Percentiles rank a stretch among this genome's conserved stretches.
phyloP scores from a whole-genome alignment of 805 yeast genomes.

The Yarrowia osloensis region DNA sequence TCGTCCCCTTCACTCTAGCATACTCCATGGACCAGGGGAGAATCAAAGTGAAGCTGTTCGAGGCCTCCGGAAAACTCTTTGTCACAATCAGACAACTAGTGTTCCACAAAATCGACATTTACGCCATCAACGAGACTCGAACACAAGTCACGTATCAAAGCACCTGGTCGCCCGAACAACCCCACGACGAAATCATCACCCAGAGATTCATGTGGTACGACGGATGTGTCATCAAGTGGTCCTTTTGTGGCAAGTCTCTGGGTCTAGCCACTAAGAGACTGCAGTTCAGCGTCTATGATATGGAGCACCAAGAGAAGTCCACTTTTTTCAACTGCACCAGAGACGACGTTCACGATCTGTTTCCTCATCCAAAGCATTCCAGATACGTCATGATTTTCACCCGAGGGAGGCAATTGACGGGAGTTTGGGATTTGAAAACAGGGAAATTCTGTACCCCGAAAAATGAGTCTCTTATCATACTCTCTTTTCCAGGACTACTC shows the following conservation, averaged over 20 bases:
- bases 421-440: constrained; percentile 14
- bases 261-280: not conserved
- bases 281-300: constrained; percentile 8
- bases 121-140: not conserved
- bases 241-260: constrained; percentile 7
- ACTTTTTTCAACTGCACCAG: not conserved
- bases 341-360: constrained; percentile 11
- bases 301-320: constrained; percentile 1
- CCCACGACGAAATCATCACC: not conserved
- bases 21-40: constrained; percentile 18
- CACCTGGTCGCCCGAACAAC: not conserved
- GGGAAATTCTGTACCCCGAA: too few relatives aligned
- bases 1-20: not conserved
- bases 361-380: constrained; percentile 5
- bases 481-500: not conserved
- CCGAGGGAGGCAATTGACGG: not conserved
- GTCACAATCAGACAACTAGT: constrained; percentile 7
- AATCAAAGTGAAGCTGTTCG: constrained; percentile 11
- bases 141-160: not conserved
- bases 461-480: not conserved
- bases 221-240: constrained; percentile 11
- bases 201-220: constrained; percentile 21
- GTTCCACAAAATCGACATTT: constrained; percentile 19
- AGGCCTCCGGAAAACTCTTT: constrained; percentile 3
- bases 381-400: not conserved